Evolutionary conservation across 2,329 filamentous ascomycete species (phyloP).

Genomic region (Aureobasidium sp.): DNA sequence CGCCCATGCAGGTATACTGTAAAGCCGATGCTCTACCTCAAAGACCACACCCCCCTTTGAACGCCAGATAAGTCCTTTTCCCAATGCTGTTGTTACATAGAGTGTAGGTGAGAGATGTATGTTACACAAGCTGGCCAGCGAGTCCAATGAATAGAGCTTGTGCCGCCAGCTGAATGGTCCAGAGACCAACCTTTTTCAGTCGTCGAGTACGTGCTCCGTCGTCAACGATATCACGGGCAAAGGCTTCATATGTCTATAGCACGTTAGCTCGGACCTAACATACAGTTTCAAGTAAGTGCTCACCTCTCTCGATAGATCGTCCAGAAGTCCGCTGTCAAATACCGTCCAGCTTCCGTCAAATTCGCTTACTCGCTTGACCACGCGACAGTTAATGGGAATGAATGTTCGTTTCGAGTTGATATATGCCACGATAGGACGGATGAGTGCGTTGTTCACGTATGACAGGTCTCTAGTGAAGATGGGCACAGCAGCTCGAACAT

Average conservation of each 20-base stretch:
- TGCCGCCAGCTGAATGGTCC: conserved; percentile 85
- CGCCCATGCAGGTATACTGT: not conserved
- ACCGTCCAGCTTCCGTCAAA: conserved; percentile 95
- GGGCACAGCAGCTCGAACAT: conserved; percentile 85
- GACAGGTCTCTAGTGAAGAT: conserved; percentile 87
- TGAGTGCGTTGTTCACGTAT: conserved; percentile 91
- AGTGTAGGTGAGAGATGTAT: not conserved
- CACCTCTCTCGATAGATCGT: conserved; percentile 80
- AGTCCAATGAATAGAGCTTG: conserved; percentile 94
- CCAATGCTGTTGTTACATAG: conserved; percentile 6
- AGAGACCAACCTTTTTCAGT: conserved; percentile 92
- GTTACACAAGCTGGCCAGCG: conserved; percentile 64
- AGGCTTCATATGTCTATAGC: conserved; percentile 73
- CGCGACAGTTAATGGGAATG: conserved; percentile 88
- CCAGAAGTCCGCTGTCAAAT: conserved; percentile 88
- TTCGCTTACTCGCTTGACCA: conserved; percentile 80
- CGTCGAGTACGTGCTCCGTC: conserved; percentile 77
- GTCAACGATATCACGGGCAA: conserved; percentile 83
- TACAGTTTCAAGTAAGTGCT: conserved; percentile 16
- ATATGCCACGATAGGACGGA: conserved; percentile 93
- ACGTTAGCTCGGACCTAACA: conserved; percentile 2
- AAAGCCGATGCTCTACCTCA: not conserved
- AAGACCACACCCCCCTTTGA: not conserved
- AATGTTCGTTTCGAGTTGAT: conserved; percentile 94
- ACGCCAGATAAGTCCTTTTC: not conserved